These are phyloP conservation scores for Salix udensis DNA, from an alignment of 345 rosid genomes.

Conservation along the genomic window DNA sequence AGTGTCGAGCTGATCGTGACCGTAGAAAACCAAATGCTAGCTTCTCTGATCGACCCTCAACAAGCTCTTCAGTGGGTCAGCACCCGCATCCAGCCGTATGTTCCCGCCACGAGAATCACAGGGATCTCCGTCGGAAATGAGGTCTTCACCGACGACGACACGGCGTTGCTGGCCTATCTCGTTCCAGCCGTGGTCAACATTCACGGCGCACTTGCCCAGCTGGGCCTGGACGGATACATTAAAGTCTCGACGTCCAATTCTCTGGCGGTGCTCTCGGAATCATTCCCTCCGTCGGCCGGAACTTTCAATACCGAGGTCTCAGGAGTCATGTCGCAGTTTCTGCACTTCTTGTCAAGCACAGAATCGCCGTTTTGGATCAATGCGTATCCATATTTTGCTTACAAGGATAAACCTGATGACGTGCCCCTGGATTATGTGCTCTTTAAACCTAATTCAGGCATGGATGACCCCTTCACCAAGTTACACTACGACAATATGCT, in stretches of 20 bases:
- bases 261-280: conserved; percentile 59
- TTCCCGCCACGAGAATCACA: conserved; percentile 29
- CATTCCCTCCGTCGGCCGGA: conserved; percentile 91
- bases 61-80: conserved; percentile 26
- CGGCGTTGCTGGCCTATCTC: conserved; percentile 20
- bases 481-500: conserved; percentile 85
- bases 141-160: conserved; percentile 21
- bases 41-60: conserved; percentile 22
- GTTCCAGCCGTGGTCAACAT: conserved; percentile 80
- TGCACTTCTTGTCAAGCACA: conserved; percentile 52
- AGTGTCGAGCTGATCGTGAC: conserved; percentile 72
- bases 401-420: conserved; percentile 58
- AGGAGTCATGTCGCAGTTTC: conserved; percentile 51
- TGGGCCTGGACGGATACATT: conserved; percentile 63
- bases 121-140: conserved; percentile 30
- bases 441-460: conserved; percentile 76
- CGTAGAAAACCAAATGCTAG: conserved; percentile 66
- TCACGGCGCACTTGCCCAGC: conserved; percentile 62
- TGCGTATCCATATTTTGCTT: conserved; percentile 94
- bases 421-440: conserved; percentile 77
- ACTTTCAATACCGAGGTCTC: conserved; percentile 55
- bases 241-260: conserved; percentile 76
- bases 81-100: conserved; percentile 20
- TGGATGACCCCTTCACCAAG: conserved; percentile 74
- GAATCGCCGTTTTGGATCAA: conserved; percentile 85